These are phyloP conservation scores for Glaciozyma antarctica DNA, from an alignment of 768 basidiomycete genomes.

Conservation along the genomic window DNA sequence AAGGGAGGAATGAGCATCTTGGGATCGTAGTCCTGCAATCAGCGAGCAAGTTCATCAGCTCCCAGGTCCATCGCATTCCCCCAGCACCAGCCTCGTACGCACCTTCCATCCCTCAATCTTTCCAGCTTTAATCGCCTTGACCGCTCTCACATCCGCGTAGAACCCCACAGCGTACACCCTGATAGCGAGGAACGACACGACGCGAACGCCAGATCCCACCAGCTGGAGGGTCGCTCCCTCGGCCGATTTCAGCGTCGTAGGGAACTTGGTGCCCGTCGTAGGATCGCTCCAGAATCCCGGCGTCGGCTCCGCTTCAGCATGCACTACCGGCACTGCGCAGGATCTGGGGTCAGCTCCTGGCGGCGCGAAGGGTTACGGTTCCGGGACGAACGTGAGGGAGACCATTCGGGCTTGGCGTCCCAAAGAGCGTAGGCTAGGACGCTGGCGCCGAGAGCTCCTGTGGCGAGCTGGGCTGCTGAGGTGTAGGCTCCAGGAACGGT, in stretches of 20 bases:
- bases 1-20: constrained; percentile 17
- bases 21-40: constrained; percentile 6
- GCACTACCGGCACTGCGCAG: not conserved
- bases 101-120: constrained; percentile 37
- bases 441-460: no score
- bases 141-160: constrained; percentile 37
- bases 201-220: constrained; percentile 42
- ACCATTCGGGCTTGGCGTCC: no score
- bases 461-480: no score
- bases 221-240: constrained; percentile 32
- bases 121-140: constrained; percentile 9
- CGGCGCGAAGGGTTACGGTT: no score
- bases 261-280: constrained; percentile 40
- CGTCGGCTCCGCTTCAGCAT: constrained; percentile 12
- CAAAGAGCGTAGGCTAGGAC: no score
- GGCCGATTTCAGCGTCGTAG: constrained; percentile 18
- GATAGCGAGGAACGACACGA: constrained; percentile 42
- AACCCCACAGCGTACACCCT: constrained; percentile 42
- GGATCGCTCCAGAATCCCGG: constrained; percentile 35
- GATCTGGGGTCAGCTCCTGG: no score
- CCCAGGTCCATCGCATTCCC: no score
- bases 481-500: no score
- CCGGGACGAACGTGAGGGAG: no score
- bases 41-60: not conserved
- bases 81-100: constrained; percentile 2